Base-by-base conservation (phyloP, 495 filamentous ascomycete species). In the Penicillium daleae region DNA sequence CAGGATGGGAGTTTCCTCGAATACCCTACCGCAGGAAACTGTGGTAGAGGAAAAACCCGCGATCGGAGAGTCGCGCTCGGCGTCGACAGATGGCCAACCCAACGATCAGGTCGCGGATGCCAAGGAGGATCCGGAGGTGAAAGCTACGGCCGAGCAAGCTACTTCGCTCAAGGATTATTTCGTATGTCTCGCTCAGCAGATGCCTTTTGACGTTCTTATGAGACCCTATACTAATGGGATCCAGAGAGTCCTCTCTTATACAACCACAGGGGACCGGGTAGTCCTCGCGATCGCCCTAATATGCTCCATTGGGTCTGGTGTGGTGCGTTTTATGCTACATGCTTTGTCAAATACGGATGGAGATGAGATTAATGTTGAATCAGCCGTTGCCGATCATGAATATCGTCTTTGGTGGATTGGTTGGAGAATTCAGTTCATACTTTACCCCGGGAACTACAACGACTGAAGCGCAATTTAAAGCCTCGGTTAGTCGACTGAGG, bases 141-240 rank as follows among this genome's bases (percentile, higher is more conserved):
- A 46, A 46, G 21, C 19, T 9, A 22, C 42, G 21, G 10, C 19
- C 19, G 19, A 22, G 21, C 42, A 46, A 24, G 0, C 42, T 22
- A 46, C 42, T 15, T 46, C 42, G 21, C 42, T 46, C 42, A 46
- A 46, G 21, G 42, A 46, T 4, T 46, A 46, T 46, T 46, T 46
- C 17, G 42, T 46, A 13, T 12, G 42, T 46, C 6, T 24, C 42
- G 6, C 0, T 22, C 7, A 22, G 22, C 35, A 17, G 35, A 24
- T 10, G 42, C 6, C 9, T 4, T 24, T 9, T 13, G 3, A 13
- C 6, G n/a, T 2, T 12, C 6, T 24, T 3, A 24, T 12, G 42
- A 5, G 42, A 12, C 24, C 6, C 0, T 2, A 12, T 13, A 6
- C 42, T 46, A 6, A 46, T 21, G 10, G 13, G 24, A 24, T 15